Conservation (phyloP, 2,329 filamentous ascomycete genomes). For the Magnaporthiopsis rhizophila region DNA sequence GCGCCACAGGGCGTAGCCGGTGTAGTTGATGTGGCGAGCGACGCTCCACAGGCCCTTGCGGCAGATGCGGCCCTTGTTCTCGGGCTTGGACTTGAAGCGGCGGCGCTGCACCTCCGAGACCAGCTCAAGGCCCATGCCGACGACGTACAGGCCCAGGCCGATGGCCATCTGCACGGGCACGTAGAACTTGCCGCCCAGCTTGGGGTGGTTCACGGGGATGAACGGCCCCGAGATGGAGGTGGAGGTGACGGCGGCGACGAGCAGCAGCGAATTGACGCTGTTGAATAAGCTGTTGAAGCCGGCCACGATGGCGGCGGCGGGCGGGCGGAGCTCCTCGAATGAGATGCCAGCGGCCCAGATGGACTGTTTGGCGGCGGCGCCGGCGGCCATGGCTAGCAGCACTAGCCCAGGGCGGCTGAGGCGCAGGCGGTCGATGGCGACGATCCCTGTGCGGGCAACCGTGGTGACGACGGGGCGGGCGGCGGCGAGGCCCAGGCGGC, state of each 20-base stretch:
- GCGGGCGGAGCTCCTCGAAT: conserved; percentile 40
- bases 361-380: conserved; percentile 46
- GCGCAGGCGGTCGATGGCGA: conserved; percentile 23
- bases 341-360: conserved; percentile 40
- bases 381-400: conserved; percentile 44
- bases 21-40: conserved; percentile 33
- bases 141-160: conserved; percentile 39
- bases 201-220: conserved; percentile 14
- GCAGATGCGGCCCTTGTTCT: conserved; percentile 30
- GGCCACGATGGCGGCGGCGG: conserved; percentile 33
- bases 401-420: conserved; percentile 43
- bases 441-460: conserved; percentile 9
- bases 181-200: conserved; percentile 22
- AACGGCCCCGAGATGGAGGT: conserved; percentile 16
- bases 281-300: conserved; percentile 48
- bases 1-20: conserved; percentile 28
- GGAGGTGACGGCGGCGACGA: conserved; percentile 40
- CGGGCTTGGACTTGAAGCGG: conserved; percentile 27
- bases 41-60: conserved; percentile 28
- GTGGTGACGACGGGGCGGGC: conserved; percentile 28
- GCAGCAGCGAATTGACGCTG: conserved; percentile 45
- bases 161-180: conserved; percentile 31
- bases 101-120: conserved; percentile 48
- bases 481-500: conserved; percentile 33
- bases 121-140: conserved; percentile 46